Percentiles rank a stretch among this genome's conserved stretches.
phyloP scores from a whole-genome alignment of 352 stramenopile species.

The Phytophthora parvispora region DNA sequence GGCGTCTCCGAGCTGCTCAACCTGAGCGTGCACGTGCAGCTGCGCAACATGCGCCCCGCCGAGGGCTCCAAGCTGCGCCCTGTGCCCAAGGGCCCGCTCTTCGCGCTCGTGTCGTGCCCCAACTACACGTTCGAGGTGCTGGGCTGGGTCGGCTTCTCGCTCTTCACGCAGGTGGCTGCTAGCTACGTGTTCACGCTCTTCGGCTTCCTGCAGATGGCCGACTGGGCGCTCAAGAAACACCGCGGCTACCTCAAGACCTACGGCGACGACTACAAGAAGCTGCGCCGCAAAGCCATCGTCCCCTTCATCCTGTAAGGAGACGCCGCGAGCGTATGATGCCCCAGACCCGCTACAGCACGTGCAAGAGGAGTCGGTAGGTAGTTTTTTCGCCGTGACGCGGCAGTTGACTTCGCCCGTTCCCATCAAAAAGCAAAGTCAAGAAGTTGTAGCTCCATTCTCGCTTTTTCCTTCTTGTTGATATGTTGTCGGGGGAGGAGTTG shows the following conservation, averaged over 20 bases:
- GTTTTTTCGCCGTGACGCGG: too few relatives aligned
- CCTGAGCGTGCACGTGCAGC: conserved; percentile 86
- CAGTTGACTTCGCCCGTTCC: too few relatives aligned
- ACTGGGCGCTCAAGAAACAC: conserved; percentile 93
- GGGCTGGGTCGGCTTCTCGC: conserved; percentile 90
- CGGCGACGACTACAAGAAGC: conserved; percentile 90
- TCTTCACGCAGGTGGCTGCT: conserved; percentile 87
- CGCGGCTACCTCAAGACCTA: conserved; percentile 89
- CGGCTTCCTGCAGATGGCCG: conserved; percentile 91
- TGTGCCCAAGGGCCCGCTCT: conserved; percentile 79
- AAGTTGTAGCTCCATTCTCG: too few relatives aligned
- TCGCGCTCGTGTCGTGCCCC: conserved; percentile 89
- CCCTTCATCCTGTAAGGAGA: conserved; percentile 81
- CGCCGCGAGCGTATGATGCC: too few relatives aligned
- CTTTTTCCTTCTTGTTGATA: too few relatives aligned
- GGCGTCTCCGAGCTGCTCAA: conserved; percentile 86
- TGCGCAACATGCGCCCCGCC: conserved; percentile 80
- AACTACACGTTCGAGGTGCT: conserved; percentile 95
- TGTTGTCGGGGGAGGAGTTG: too few relatives aligned
- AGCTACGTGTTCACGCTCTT: conserved; percentile 89
- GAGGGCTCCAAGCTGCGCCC: conserved; percentile 82
- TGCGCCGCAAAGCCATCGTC: conserved; percentile 87
- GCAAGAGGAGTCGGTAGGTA: too few relatives aligned
- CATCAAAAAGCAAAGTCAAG: too few relatives aligned
- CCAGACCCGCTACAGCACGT: too few relatives aligned